phyloP scores from a whole-genome alignment of 2,329 filamentous ascomycete species.

The Xylariomycetidae sp. region DNA sequence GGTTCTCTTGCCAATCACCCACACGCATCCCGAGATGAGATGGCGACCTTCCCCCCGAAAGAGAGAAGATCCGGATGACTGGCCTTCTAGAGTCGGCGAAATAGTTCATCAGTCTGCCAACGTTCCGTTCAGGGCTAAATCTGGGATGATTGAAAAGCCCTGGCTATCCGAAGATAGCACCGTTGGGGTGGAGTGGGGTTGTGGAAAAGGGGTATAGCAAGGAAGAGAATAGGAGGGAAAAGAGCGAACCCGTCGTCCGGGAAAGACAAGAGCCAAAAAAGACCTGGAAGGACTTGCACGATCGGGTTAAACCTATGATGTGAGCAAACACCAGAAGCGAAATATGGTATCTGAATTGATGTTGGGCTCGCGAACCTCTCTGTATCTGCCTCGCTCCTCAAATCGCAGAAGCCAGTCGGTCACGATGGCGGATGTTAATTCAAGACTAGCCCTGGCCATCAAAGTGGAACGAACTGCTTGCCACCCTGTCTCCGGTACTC shows the following conservation, averaged over 20 bases:
- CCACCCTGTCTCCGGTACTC: background rate
- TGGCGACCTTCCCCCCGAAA: too few species aligned
- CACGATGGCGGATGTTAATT: too few species aligned
- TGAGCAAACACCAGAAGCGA: slow-evolving; percentile 6
- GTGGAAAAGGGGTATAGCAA: slow-evolving; percentile 8
- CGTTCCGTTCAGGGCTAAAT: slow-evolving; percentile 77
- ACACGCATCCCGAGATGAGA: too few species aligned
- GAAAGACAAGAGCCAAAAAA: background rate
- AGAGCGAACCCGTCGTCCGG: background rate
- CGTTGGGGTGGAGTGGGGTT: slow-evolving; percentile 50
- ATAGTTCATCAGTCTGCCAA: too few species aligned
- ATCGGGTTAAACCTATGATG: background rate
- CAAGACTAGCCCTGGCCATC: too few species aligned
- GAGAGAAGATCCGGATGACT: slow-evolving; percentile 2
- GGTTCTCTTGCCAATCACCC: too few species aligned
- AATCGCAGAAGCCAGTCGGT: background rate
- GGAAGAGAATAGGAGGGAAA: slow-evolving; percentile 8
- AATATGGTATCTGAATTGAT: slow-evolving; percentile 22
- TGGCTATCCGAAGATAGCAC: slow-evolving; percentile 72
- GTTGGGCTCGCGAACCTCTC: background rate
- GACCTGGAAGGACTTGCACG: background rate
- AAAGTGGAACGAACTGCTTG: too few species aligned
- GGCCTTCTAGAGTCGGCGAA: background rate
- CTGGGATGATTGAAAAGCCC: slow-evolving; percentile 61
- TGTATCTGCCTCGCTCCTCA: background rate